Base-by-base conservation (phyloP, 2,329 filamentous ascomycete genomes). In the Fusarium sp. region DNA sequence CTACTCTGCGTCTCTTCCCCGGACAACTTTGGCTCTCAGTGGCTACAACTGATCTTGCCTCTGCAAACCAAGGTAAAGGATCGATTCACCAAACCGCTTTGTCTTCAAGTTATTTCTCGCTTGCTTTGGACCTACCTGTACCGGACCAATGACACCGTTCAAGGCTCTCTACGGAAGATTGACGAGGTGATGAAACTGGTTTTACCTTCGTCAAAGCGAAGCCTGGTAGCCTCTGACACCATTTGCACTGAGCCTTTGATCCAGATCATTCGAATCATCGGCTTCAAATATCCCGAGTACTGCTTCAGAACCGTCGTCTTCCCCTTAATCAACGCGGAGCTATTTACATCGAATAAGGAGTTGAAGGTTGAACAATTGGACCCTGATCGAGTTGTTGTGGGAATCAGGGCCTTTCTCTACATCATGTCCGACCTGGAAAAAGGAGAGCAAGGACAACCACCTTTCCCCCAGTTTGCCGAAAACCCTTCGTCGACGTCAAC, bases 381-480 rank as follows among this genome's bases (percentile, higher is more conserved):
- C 71, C 97, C 97, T 0, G 97, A 99, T 80, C 93, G 94, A 78
- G 97, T 98, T 85, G 96, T 98, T n/a, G 94, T 99, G 76, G 97
- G 95, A 4, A 99, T 99, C 72, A 91, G 95, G 72, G 94, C 97
- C 4, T 99, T 98, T 80, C 87, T 99, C 32, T 94, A 93, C 35
- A 95, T 98, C 75, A 96, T 99, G 90, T 90, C 93, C 1, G 97
- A 99, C 81, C 86, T 98, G 30, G 97, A 99, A 82, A 96, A 93
- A 72, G 92, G 93, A 30, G 93, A 95, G 58, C 89, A 91, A 72
- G 90, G 92, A 14, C 89, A 89, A 27, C 97, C 97, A 4, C 94
- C 95, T 0, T 98, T 98, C 75, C 97, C 97, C 1, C 90, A 92
- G 54, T 89, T 43, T 43, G 20, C 40, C 40, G 40, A 43, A 43